phyloP scores from a whole-genome alignment of 805 yeast genomes.

The Ogataea kodamae region DNA sequence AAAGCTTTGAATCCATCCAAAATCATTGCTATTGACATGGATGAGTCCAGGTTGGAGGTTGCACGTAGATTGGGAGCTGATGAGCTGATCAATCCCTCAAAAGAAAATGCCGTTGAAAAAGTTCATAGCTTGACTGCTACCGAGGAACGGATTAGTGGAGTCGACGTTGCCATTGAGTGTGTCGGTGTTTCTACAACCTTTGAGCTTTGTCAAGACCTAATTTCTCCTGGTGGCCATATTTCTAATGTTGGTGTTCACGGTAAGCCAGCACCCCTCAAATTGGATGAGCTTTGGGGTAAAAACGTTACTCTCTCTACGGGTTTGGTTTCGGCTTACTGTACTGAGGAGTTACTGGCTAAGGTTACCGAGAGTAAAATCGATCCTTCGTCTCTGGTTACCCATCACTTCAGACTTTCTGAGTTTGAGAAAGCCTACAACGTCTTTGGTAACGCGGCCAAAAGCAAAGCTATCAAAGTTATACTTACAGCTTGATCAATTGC shows the following conservation, averaged over 20 bases:
- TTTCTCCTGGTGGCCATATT: conserved; percentile 57
- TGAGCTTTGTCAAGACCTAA: conserved; percentile 52
- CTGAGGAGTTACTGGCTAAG: conserved; percentile 36
- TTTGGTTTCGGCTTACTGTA: conserved; percentile 45
- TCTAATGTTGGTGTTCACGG: conserved; percentile 64
- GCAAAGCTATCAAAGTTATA: conserved; percentile 52
- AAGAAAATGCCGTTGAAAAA: conserved; percentile 37
- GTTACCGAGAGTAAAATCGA: conserved; percentile 38
- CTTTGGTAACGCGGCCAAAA: conserved; percentile 50
- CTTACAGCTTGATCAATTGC: conserved; percentile 16
- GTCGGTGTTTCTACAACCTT: conserved; percentile 65
- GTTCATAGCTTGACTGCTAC: conserved; percentile 34
- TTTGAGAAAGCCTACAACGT: conserved; percentile 59
- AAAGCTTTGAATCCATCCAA: conserved; percentile 51
- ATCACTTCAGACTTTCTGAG: conserved; percentile 52
- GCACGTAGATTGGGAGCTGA: conserved; percentile 62
- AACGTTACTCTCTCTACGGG: conserved; percentile 46
- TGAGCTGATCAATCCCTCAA: conserved; percentile 49
- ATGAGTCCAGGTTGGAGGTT: conserved; percentile 54
- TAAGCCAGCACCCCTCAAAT: conserved; percentile 36
- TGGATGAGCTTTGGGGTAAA: conserved; percentile 45
- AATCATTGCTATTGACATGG: conserved; percentile 56
- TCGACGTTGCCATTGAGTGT: conserved; percentile 61
- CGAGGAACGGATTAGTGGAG: conserved; percentile 41
- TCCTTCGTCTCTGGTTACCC: conserved; percentile 55